Evolutionary conservation across 371 early-diverging fungal genomes (phyloP), one percentile per base, ranked within the genome.

Genomic region (Coemansia sp.): DNA sequence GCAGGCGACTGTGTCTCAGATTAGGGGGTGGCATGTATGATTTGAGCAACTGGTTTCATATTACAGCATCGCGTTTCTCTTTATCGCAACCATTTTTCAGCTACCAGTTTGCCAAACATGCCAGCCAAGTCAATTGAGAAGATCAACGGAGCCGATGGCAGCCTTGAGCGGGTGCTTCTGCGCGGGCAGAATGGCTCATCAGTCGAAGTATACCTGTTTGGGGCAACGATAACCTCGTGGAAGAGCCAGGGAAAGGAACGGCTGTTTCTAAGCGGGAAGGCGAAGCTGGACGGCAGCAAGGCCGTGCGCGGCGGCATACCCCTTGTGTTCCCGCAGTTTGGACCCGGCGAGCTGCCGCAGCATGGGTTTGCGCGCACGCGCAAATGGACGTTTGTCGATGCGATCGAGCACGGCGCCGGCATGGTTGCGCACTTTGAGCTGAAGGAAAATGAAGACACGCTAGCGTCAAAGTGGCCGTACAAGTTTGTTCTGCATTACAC

Each of bases 361-460:
- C 85, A 85, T 82, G 98, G 97, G 1, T 94, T 95, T 77, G 95
- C 95, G 8, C 83, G 94, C 62, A 87, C 83, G 43, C 80, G 83
- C 12, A 75, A 62, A 43, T 94, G 93, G 91, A 81, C 86, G 63
- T 84, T 83, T 42, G 56, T 83, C 43, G 85, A 82, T 14, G 66
- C 84, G 47, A 69, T 78, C 3, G 83, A 75, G 36, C 77, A 69
- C 42, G 69, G 79, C 34, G 84, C 88, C 47, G 72, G 77, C 44
- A 84, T 82, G 11, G 65, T 81, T 14, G 94, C 89, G 3, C 77
- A 82, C 39, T 90, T 96, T 61, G 86, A 82, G 32, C 77, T 92
- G 37, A 82, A 80, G 53, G 87, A 88, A 51, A 80, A 76, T 31
- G 82, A 82, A 58, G 75, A 86, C 31, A 82, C 86, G n/a, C 78